Conservation (phyloP, 306 rosid genomes). For the Glycine soja region DNA sequence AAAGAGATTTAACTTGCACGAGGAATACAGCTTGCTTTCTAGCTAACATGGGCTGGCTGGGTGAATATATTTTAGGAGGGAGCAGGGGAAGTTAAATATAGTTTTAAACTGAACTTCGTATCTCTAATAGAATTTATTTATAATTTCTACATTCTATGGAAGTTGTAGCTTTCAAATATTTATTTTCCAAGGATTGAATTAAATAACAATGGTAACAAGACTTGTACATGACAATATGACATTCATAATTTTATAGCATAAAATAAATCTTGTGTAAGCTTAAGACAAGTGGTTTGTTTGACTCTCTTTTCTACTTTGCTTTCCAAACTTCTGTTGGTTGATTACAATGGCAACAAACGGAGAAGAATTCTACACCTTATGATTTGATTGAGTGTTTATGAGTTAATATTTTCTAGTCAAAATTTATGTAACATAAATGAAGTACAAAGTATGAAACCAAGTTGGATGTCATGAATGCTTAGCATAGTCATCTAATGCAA, state of each 20-base stretch:
- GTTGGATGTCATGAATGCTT: slow-evolving; percentile 22
- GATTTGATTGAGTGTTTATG: too few species aligned
- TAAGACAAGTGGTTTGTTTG: slow-evolving; percentile 18
- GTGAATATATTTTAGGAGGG: background rate
- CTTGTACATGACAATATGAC: slow-evolving; percentile 13
- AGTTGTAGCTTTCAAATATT: slow-evolving; percentile 37
- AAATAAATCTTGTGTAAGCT: slow-evolving; percentile 32
- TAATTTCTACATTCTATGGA: slow-evolving; percentile 30
- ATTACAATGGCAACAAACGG: slow-evolving; percentile 13
- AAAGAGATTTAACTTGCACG: slow-evolving; percentile 36
- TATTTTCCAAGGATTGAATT: slow-evolving; percentile 37
- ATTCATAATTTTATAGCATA: background rate
- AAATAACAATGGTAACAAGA: slow-evolving; percentile 29
- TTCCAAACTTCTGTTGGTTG: slow-evolving; percentile 19
- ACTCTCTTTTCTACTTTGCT: slow-evolving; percentile 17
- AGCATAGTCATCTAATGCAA: background rate
- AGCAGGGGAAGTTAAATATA: background rate
- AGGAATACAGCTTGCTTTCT: slow-evolving; percentile 44
- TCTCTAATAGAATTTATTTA: slow-evolving; percentile 10
- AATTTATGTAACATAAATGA: slow-evolving; percentile 31
- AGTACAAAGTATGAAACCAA: slow-evolving; percentile 13
- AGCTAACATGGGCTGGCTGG: slow-evolving; percentile 12
- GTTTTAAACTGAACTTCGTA: slow-evolving; percentile 16
- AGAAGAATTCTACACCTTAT: slow-evolving; percentile 6
- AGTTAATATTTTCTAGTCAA: background rate